A percentile compares a stretch with the other conserved stretches of the same genome.
These are phyloP conservation scores for Leishmania gerbilli DNA, from an alignment of 208 protist genomes.

Conservation along the genomic window DNA sequence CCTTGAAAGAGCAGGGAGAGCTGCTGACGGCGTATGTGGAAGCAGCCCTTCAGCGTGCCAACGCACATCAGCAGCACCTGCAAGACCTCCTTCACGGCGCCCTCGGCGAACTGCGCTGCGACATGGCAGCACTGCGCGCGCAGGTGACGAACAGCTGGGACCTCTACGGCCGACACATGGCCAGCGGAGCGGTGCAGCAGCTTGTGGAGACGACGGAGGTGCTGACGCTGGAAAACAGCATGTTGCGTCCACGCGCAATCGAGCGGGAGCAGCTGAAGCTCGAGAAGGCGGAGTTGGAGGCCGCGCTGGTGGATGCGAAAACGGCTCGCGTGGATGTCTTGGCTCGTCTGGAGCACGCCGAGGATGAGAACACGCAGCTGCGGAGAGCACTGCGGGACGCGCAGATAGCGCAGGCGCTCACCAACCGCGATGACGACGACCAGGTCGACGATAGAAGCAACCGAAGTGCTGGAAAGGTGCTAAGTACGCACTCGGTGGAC, in stretches of 20 bases:
- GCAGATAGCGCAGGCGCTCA: conserved; percentile 30
- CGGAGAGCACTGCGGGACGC: conserved; percentile 42
- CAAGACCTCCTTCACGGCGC: conserved; percentile 78
- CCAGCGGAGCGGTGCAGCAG: conserved; percentile 16
- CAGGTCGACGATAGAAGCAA: not conserved
- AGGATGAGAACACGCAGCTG: conserved; percentile 36
- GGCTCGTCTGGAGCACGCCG: conserved; percentile 15
- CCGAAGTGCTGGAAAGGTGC: not conserved
- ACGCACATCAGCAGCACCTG: conserved; percentile 7
- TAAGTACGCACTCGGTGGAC: conserved; percentile 17
- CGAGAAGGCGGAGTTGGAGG: conserved; percentile 33
- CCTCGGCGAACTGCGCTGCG: conserved; percentile 52
- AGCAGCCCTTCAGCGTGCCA: conserved; percentile 32
- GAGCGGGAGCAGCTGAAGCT: conserved; percentile 39
- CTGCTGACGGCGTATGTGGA: conserved; percentile 35
- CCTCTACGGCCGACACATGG: conserved; percentile 44
- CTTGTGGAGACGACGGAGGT: conserved; percentile 30
- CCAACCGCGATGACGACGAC: conserved; percentile 6
- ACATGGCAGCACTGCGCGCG: conserved; percentile 54
- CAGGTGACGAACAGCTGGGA: conserved; percentile 70
- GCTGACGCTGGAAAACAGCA: conserved; percentile 36
- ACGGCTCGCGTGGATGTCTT: conserved; percentile 16
- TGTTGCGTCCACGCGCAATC: conserved; percentile 43
- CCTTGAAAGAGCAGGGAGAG: conserved; percentile 50
- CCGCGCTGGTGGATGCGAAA: conserved; percentile 19